phyloP scores from a whole-genome alignment of 805 yeast genomes.

The Metschnikowia aberdeeniae region DNA sequence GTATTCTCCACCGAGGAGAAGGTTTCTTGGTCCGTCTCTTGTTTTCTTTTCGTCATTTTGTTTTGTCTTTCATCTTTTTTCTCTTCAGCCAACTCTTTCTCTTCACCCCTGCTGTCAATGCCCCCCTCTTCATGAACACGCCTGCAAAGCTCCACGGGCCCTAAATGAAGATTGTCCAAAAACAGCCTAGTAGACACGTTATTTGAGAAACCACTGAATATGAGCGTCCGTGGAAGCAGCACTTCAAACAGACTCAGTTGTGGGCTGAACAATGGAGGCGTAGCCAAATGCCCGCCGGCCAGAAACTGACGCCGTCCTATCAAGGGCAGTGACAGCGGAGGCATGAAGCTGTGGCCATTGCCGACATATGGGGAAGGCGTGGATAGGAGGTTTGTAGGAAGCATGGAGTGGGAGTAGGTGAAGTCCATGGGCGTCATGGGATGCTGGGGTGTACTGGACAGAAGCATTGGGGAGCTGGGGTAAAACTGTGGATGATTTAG shows the following conservation, averaged over 20 bases:
- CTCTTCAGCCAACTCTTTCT: no score
- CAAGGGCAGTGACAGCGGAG: slow-evolving; percentile 12
- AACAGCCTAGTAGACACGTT: slow-evolving; percentile 28
- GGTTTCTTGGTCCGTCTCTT: no score
- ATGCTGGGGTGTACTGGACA: background rate
- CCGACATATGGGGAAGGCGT: slow-evolving; percentile 51
- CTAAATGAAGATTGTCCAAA: slow-evolving; percentile 47
- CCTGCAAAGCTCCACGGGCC: slow-evolving; percentile 60
- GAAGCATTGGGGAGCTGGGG: slow-evolving; percentile 1
- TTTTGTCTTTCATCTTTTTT: no score
- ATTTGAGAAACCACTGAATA: slow-evolving; percentile 26
- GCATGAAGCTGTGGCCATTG: slow-evolving; percentile 28
- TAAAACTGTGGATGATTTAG: slow-evolving; percentile 7
- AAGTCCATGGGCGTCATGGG: slow-evolving; percentile 49
- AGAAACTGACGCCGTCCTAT: slow-evolving; percentile 1
- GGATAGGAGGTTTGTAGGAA: slow-evolving; percentile 55
- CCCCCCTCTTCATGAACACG: slow-evolving; percentile 27
- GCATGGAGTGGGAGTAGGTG: slow-evolving; percentile 54
- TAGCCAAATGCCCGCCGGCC: slow-evolving; percentile 1
- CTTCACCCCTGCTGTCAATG: no score
- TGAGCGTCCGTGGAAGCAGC: slow-evolving; percentile 20
- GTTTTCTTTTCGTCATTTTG: no score
- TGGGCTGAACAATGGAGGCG: slow-evolving; percentile 3
- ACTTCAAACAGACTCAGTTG: slow-evolving; percentile 2
- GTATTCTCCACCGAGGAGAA: no score